These are phyloP conservation scores for Dothistroma septosporum DNA, from an alignment of 2,329 filamentous ascomycete species.

Conservation along the genomic window DNA sequence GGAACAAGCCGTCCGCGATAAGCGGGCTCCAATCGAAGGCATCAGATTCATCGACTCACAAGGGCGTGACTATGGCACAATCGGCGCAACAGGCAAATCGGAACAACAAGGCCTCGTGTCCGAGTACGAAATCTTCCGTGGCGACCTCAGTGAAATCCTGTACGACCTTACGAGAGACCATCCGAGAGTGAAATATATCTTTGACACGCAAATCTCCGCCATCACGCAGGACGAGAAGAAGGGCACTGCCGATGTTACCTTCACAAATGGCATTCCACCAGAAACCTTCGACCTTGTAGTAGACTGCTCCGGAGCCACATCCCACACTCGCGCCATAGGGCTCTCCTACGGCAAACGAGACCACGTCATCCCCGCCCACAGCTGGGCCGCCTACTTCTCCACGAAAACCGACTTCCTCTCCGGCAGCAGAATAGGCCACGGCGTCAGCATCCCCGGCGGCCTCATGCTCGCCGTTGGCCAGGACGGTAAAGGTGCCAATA, in stretches of 20 bases:
- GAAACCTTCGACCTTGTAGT: conserved; percentile 48
- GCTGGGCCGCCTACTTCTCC: conserved; percentile 44
- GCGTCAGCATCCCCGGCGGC: conserved; percentile 39
- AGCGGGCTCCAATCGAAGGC: conserved; percentile 29
- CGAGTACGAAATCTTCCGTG: conserved; percentile 39
- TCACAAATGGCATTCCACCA: conserved; percentile 37
- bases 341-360: conserved; percentile 40
- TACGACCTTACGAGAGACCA: conserved; percentile 38
- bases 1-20: conserved; percentile 31
- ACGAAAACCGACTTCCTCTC: conserved; percentile 39
- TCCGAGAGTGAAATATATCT: conserved; percentile 38
- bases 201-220: conserved; percentile 37
- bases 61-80: conserved; percentile 23
- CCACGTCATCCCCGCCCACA: conserved; percentile 37
- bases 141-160: conserved; percentile 34
- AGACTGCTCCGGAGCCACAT: conserved; percentile 48
- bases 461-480: conserved; percentile 37
- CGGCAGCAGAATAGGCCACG: conserved; percentile 38
- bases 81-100: conserved; percentile 32
- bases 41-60: conserved; percentile 27
- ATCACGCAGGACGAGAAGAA: conserved; percentile 34
- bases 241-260: conserved; percentile 40
- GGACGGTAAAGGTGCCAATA: conserved; percentile 34
- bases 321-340: conserved; percentile 45
- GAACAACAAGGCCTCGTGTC: conserved; percentile 35